Conservation (phyloP, 2,329 filamentous ascomycete species). For the Xylariaceae sp. region DNA sequence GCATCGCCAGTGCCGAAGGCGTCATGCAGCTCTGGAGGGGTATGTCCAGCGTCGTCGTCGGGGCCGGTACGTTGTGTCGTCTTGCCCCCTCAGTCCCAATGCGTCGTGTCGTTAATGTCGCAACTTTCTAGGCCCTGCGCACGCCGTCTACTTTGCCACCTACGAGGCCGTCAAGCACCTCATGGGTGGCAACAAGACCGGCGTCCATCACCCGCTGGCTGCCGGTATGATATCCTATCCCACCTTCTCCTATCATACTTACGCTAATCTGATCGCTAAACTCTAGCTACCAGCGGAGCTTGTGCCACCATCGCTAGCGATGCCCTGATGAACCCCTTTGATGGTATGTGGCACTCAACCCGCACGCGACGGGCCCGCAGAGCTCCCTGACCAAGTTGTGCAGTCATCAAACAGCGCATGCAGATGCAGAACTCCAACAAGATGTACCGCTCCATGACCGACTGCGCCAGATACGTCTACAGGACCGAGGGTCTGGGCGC, state of each 20-base stretch:
- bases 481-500: slow-evolving; percentile 80
- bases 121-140: slow-evolving; percentile 69
- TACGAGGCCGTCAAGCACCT: slow-evolving; percentile 96
- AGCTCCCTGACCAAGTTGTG: slow-evolving; percentile 7
- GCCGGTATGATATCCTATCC: slow-evolving; percentile 62
- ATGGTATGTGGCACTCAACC: slow-evolving; percentile 58
- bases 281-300: slow-evolving; percentile 83
- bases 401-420: slow-evolving; percentile 99
- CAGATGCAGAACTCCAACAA: slow-evolving; percentile 90
- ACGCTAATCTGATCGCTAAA: slow-evolving; percentile 9
- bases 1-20: slow-evolving; percentile 87
- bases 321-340: slow-evolving; percentile 98
- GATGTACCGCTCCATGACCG: slow-evolving; percentile 77
- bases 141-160: slow-evolving; percentile 97
- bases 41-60: slow-evolving; percentile 92
- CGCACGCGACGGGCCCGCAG: background rate
- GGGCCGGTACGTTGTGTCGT: slow-evolving; percentile 65
- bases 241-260: background rate
- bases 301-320: slow-evolving; percentile 95
- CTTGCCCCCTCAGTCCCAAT: slow-evolving; percentile 8
- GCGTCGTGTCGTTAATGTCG: slow-evolving; percentile 1
- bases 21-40: slow-evolving; percentile 91
- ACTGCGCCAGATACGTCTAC: slow-evolving; percentile 88
- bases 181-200: slow-evolving; percentile 85
- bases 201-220: slow-evolving; percentile 87